A percentile compares a stretch with the other conserved stretches of the same genome.
Conservation (phyloP, 768 basidiomycete genomes). For the Russula dissimulans region DNA sequence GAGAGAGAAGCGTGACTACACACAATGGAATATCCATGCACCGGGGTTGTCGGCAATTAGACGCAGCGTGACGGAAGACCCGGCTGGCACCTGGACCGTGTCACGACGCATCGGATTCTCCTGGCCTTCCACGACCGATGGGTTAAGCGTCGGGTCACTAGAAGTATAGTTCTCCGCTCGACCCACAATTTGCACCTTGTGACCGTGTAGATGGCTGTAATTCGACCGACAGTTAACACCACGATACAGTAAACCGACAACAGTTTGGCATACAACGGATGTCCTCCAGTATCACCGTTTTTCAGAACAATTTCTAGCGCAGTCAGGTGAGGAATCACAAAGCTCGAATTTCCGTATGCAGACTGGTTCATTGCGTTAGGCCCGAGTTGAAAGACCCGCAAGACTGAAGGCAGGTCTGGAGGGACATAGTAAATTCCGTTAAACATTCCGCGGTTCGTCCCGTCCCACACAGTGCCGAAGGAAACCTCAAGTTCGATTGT, state of each 20-base stretch:
- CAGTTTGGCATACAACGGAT: slow-evolving; percentile 64
- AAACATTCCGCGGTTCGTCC: slow-evolving; percentile 77
- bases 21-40: slow-evolving; percentile 78
- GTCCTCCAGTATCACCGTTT: slow-evolving; percentile 64
- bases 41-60: slow-evolving; percentile 90
- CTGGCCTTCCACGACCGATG: slow-evolving; percentile 67
- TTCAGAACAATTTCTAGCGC: slow-evolving; percentile 71
- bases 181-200: slow-evolving; percentile 74
- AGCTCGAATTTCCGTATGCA: slow-evolving; percentile 76
- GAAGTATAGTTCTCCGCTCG: slow-evolving; percentile 64
- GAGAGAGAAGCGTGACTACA: slow-evolving; percentile 22
- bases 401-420: slow-evolving; percentile 64
- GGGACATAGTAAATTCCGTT: slow-evolving; percentile 60
- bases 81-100: slow-evolving; percentile 68
- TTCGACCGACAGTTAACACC: not conserved
- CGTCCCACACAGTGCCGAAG: slow-evolving; percentile 82
- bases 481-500: slow-evolving; percentile 60
- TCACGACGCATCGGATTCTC: slow-evolving; percentile 86
- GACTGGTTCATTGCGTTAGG: slow-evolving; percentile 49
- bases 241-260: slow-evolving; percentile 2
- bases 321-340: slow-evolving; percentile 64
- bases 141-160: slow-evolving; percentile 68
- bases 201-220: slow-evolving; percentile 80
- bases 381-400: slow-evolving; percentile 72
- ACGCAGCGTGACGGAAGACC: slow-evolving; percentile 61